Evolutionary conservation across 208 protist species (phyloP).

Genomic region (Leishmania braziliensis): DNA sequence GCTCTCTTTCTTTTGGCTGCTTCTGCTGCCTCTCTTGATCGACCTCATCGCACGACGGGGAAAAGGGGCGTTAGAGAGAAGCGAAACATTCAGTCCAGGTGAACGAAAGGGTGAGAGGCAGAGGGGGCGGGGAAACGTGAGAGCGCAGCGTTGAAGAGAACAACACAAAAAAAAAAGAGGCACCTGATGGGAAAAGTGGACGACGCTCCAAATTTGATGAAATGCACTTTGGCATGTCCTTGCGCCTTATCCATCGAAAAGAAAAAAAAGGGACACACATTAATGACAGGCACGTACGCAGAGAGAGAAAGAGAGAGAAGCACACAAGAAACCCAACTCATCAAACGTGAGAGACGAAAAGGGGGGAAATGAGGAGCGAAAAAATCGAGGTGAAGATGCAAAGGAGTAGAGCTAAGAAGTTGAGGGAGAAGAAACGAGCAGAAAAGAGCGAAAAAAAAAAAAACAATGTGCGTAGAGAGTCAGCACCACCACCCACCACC

Average conservation of each 20-base stretch:
- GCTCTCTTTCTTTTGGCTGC: background rate
- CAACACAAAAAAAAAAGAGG: background rate
- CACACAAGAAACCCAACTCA: background rate
- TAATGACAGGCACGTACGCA: background rate
- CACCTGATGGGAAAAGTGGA: no score
- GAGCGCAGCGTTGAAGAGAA: background rate
- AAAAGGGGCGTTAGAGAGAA: background rate
- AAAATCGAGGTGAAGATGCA: background rate
- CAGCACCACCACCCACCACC: background rate
- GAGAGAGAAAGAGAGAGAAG: background rate
- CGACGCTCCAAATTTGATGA: no score
- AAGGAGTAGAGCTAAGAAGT: background rate
- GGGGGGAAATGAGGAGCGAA: background rate
- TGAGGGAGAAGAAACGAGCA: background rate
- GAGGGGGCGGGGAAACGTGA: background rate
- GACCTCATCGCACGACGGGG: background rate
- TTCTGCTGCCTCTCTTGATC: background rate
- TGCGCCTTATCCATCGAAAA: background rate
- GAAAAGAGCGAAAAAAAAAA: constrained; percentile 9
- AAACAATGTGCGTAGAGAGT: background rate
- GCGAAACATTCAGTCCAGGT: background rate
- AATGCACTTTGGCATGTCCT: background rate
- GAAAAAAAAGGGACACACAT: background rate
- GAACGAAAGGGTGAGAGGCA: background rate
- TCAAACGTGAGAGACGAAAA: background rate